A percentile compares a stretch with the other conserved stretches of the same genome.
Conservation (phyloP, 2,329 filamentous ascomycete genomes). For the Sphaerulina vaccinii region DNA sequence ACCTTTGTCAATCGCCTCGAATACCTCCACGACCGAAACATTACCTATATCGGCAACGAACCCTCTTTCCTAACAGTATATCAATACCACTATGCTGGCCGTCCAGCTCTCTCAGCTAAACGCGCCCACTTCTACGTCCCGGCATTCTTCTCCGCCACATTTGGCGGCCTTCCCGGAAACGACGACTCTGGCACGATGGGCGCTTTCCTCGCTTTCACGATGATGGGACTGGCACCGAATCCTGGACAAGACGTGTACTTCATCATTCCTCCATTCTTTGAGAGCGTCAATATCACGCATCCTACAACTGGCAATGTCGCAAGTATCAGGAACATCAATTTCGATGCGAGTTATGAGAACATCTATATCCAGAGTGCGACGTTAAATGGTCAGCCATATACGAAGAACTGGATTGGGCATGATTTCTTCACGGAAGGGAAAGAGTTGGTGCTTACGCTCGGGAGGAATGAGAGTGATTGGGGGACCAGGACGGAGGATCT, state of each 20-base stretch:
- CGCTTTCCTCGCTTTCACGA: constrained; percentile 41
- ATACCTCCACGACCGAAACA: constrained; percentile 57
- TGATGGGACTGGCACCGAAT: constrained; percentile 41
- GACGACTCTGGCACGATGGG: constrained; percentile 41
- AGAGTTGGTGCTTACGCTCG: constrained; percentile 40
- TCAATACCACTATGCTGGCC: constrained; percentile 44
- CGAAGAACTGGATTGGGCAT: constrained; percentile 45
- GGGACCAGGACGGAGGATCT: constrained; percentile 33
- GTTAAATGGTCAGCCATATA: constrained; percentile 40
- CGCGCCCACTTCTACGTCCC: constrained; percentile 44
- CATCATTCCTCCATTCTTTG: constrained; percentile 45
- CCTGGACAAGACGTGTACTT: constrained; percentile 40
- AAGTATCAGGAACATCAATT: constrained; percentile 41
- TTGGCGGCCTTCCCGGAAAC: constrained; percentile 37
- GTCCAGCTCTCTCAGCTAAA: constrained; percentile 40
- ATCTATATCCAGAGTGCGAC: constrained; percentile 41
- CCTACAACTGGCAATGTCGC: constrained; percentile 40
- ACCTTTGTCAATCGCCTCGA: constrained; percentile 60
- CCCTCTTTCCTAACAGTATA: constrained; percentile 47
- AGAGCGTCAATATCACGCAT: constrained; percentile 38
- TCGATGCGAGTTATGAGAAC: constrained; percentile 38
- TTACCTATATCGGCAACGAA: constrained; percentile 63
- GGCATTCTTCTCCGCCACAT: constrained; percentile 39
- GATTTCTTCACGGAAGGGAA: constrained; percentile 42
- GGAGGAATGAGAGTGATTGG: constrained; percentile 41